Conservation (phyloP, 441 rosid species). For the Metrosideros polymorpha region DNA sequence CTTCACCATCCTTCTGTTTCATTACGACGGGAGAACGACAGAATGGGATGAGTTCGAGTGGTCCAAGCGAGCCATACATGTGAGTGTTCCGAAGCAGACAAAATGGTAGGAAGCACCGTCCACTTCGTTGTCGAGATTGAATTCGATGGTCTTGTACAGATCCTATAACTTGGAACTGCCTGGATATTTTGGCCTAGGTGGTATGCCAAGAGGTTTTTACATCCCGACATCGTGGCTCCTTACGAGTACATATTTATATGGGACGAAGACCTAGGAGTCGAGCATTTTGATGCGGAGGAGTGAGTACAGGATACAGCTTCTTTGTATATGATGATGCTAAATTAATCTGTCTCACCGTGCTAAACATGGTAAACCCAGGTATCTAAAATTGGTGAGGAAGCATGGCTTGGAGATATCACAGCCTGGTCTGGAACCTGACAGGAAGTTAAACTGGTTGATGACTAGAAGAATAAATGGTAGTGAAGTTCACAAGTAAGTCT, state of each 20-base stretch:
- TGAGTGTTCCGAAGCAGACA: conserved; percentile 68
- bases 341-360: background rate
- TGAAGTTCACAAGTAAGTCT: conserved; percentile 86
- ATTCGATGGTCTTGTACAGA: background rate
- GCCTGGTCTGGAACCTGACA: conserved; percentile 82
- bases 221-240: conserved; percentile 74
- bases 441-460: conserved; percentile 95
- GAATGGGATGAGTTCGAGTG: conserved; percentile 83
- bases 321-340: background rate
- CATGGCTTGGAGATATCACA: conserved; percentile 94
- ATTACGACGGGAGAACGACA: conserved; percentile 71
- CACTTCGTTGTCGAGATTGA: background rate
- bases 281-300: conserved; percentile 61
- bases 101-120: conserved; percentile 38
- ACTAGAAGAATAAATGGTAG: conserved; percentile 66
- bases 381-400: conserved; percentile 64
- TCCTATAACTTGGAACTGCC: background rate
- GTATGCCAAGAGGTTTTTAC: conserved; percentile 88
- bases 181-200: conserved; percentile 44
- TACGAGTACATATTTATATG: conserved; percentile 85
- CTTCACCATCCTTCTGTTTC: conserved; percentile 75
- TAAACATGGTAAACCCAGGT: conserved; percentile 26
- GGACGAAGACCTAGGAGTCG: conserved; percentile 97
- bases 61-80: conserved; percentile 81
- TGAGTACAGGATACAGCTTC: conserved; percentile 15